Percentiles rank a stretch among this genome's conserved stretches.
These are phyloP conservation scores for Eucalyptus tenuipes DNA, from an alignment of 345 rosid genomes.

Conservation along the genomic window DNA sequence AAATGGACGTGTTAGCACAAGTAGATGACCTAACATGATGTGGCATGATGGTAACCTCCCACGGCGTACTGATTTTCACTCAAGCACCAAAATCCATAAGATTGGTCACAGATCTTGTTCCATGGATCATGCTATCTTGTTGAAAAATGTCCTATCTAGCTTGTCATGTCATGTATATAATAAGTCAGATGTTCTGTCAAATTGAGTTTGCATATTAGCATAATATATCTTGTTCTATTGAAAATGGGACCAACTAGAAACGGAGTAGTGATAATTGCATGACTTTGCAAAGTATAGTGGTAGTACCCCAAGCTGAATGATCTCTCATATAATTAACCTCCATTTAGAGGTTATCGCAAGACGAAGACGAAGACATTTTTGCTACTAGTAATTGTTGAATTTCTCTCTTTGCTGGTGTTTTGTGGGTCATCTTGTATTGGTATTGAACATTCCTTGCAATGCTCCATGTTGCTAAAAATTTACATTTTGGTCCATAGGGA, in stretches of 20 bases:
- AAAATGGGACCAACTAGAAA: neutral
- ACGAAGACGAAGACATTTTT: neutral
- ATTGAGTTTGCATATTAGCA: neutral
- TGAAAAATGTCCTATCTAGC: neutral
- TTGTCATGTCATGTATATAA: neutral
- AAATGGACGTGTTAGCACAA: neutral
- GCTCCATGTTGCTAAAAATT: neutral
- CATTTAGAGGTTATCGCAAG: neutral
- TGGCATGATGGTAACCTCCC: neutral
- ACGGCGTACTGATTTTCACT: neutral
- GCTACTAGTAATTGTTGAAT: neutral
- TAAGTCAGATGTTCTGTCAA: neutral
- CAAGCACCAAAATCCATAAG: neutral
- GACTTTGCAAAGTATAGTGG: neutral
- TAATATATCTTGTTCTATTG: neutral
- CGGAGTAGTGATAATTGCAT: neutral
- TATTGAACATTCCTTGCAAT: neutral
- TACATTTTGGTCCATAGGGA: slow-evolving; percentile 28
- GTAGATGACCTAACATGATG: neutral
- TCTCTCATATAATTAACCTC: neutral
- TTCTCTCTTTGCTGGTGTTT: neutral
- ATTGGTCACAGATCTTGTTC: neutral
- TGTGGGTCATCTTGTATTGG: neutral
- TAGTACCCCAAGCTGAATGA: neutral
- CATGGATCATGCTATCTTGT: neutral